phyloP scores from a whole-genome alignment of 202 grass and related monocot genomes.

The Zoysia matrella region DNA sequence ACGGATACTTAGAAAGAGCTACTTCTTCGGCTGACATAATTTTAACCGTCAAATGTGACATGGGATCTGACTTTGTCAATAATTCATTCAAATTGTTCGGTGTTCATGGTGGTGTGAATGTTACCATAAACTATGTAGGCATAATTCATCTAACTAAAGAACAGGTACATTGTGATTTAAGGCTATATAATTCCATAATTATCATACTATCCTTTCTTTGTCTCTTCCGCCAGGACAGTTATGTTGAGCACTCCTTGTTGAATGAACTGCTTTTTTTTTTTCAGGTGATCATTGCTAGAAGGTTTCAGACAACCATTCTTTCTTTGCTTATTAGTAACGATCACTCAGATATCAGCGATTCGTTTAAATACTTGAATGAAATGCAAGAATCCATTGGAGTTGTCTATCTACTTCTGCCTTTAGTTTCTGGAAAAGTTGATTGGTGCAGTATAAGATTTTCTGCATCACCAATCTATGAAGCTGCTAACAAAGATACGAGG shows the following conservation, averaged over 20 bases:
- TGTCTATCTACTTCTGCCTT: constrained; percentile 76
- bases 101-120: constrained; percentile 25
- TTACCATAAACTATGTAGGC: constrained; percentile 43
- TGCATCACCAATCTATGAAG: constrained; percentile 38
- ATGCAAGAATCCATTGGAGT: constrained; percentile 50
- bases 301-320: constrained; percentile 67
- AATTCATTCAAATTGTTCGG: constrained; percentile 58
- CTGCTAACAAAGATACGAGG: constrained; percentile 20
- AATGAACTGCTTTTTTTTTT: not conserved
- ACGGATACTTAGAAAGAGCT: constrained; percentile 25
- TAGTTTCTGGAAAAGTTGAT: constrained; percentile 75
- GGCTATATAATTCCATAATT: constrained; percentile 5
- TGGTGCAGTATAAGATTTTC: constrained; percentile 62
- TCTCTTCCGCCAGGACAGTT: not conserved
- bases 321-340: constrained; percentile 63
- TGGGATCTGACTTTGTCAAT: constrained; percentile 59
- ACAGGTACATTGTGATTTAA: constrained; percentile 46
- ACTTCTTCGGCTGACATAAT: constrained; percentile 53
- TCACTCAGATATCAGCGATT: constrained; percentile 31
- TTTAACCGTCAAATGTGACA: constrained; percentile 61
- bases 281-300: constrained; percentile 62
- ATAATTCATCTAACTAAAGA: constrained; percentile 59
- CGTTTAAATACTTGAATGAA: constrained; percentile 38
- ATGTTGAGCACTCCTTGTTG: not conserved
- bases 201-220: constrained; percentile 2